These are phyloP conservation scores for Trichoderma endophyticum DNA, from an alignment of 2,329 filamentous ascomycete genomes.

Conservation along the genomic window DNA sequence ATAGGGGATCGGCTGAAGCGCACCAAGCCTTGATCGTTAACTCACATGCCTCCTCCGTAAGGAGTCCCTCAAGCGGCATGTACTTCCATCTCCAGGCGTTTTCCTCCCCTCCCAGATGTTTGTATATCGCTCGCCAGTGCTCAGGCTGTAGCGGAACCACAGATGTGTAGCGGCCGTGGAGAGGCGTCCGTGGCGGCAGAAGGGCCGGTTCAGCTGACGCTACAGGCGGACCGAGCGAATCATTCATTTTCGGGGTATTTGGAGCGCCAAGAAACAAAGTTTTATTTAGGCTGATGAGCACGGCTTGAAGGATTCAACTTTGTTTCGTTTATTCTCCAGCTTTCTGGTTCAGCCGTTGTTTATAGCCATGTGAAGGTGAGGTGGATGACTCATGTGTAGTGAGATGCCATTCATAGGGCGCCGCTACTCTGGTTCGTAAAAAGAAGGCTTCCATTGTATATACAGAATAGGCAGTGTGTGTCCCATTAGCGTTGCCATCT, in stretches of 20 bases:
- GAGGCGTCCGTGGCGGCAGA: constrained; percentile 19
- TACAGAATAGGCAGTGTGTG: not conserved
- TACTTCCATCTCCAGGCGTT: constrained; percentile 36
- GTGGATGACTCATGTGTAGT: constrained; percentile 1
- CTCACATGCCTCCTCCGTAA: constrained; percentile 23
- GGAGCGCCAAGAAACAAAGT: not conserved
- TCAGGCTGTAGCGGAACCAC: constrained; percentile 28
- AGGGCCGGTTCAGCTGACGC: constrained; percentile 10
- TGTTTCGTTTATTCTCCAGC: not conserved
- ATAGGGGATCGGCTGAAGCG: constrained; percentile 35
- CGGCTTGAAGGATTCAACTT: not conserved
- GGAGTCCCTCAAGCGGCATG: constrained; percentile 29
- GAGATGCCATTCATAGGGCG: constrained; percentile 2
- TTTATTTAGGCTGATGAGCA: not conserved
- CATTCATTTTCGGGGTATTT: not conserved
- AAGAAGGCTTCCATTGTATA: not conserved
- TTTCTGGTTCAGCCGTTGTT: not conserved
- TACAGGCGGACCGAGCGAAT: constrained; percentile 11
- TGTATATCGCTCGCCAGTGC: constrained; percentile 31
- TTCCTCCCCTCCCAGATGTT: constrained; percentile 32
- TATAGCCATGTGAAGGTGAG: not conserved
- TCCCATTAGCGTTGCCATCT: not conserved
- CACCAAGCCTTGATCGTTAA: constrained; percentile 23
- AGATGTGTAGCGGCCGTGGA: constrained; percentile 32
- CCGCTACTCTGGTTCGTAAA: not conserved